phyloP scores from a whole-genome alignment of 1,284 basidiomycete genomes.

The Naganishia sp. region DNA sequence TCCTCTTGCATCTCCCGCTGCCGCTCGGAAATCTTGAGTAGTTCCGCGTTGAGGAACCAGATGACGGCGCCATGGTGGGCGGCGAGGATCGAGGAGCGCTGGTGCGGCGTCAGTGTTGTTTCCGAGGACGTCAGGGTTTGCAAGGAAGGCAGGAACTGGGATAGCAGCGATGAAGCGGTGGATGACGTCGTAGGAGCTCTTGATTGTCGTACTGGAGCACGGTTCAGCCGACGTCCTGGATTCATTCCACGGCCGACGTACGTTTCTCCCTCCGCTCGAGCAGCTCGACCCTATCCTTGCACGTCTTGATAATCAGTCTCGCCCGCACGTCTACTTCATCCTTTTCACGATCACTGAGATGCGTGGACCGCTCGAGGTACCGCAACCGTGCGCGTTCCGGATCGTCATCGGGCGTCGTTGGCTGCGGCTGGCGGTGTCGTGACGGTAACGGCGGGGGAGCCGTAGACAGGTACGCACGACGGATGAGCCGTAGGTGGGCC shows the following conservation, averaged over 20 bases:
- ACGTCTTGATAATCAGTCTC: slow-evolving; percentile 58
- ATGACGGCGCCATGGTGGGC: slow-evolving; percentile 58
- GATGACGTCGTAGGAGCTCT: slow-evolving; percentile 36
- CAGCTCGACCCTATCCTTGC: slow-evolving; percentile 56
- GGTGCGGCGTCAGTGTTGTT: slow-evolving; percentile 32
- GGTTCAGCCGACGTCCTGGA: neutral
- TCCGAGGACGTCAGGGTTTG: slow-evolving; percentile 37
- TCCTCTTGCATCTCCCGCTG: slow-evolving; percentile 59
- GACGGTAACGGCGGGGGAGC: slow-evolving; percentile 40
- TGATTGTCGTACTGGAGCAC: slow-evolving; percentile 38
- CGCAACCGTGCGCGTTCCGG: slow-evolving; percentile 37
- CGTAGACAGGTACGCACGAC: slow-evolving; percentile 51
- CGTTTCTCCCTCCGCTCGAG: slow-evolving; percentile 58
- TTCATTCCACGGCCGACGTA: slow-evolving; percentile 39
- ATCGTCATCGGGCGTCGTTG: slow-evolving; percentile 33
- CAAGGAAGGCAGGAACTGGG: slow-evolving; percentile 49
- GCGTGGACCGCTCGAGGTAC: slow-evolving; percentile 51
- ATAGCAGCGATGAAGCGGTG: slow-evolving; percentile 38
- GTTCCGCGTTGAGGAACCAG: slow-evolving; percentile 56
- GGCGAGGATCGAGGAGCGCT: slow-evolving; percentile 45
- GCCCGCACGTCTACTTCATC: slow-evolving; percentile 62
- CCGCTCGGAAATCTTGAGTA: slow-evolving; percentile 54
- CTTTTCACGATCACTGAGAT: slow-evolving; percentile 58
- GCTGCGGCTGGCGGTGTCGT: slow-evolving; percentile 30
- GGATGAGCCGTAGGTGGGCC: slow-evolving; percentile 44